phyloP scores from a whole-genome alignment of 1,284 basidiomycete genomes.

The Rhodofomes roseus region DNA sequence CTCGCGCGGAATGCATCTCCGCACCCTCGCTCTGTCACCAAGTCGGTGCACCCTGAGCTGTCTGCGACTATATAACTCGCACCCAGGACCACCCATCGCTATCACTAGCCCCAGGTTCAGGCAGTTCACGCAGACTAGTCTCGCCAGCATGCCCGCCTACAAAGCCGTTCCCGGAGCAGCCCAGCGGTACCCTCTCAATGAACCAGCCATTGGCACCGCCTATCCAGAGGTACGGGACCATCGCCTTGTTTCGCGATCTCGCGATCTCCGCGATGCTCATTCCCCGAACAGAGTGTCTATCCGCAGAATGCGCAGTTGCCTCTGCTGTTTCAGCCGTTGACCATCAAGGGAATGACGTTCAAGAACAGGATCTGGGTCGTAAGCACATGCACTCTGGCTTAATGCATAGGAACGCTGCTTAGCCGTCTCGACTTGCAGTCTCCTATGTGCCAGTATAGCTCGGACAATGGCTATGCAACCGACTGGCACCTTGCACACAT shows the following conservation, averaged over 20 bases:
- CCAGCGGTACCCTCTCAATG: conserved; percentile 60
- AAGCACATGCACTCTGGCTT: conserved; percentile 4
- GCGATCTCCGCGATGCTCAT: neutral
- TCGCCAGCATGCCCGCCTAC: conserved; percentile 35
- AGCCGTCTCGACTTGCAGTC: conserved; percentile 33
- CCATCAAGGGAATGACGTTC: conserved; percentile 59
- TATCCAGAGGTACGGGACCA: conserved; percentile 39
- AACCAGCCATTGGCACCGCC: conserved; percentile 54
- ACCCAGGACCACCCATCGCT: neutral
- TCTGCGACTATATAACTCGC: neutral
- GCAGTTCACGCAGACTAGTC: conserved; percentile 5
- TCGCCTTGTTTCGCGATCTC: too few species aligned
- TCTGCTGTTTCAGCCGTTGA: conserved; percentile 65
- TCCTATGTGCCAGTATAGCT: conserved; percentile 81
- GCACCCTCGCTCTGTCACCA: neutral
- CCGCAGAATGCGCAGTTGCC: conserved; percentile 46
- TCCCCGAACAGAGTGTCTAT: conserved; percentile 35
- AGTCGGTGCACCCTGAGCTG: neutral
- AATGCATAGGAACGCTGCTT: too few species aligned
- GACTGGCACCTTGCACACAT: conserved; percentile 80
- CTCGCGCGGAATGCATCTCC: neutral
- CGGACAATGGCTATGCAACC: conserved; percentile 67
- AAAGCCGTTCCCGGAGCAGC: conserved; percentile 42
- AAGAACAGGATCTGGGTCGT: conserved; percentile 70
- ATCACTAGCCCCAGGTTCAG: neutral